phyloP scores from a whole-genome alignment of 116 monocot genomes.

The Iris pallida region DNA sequence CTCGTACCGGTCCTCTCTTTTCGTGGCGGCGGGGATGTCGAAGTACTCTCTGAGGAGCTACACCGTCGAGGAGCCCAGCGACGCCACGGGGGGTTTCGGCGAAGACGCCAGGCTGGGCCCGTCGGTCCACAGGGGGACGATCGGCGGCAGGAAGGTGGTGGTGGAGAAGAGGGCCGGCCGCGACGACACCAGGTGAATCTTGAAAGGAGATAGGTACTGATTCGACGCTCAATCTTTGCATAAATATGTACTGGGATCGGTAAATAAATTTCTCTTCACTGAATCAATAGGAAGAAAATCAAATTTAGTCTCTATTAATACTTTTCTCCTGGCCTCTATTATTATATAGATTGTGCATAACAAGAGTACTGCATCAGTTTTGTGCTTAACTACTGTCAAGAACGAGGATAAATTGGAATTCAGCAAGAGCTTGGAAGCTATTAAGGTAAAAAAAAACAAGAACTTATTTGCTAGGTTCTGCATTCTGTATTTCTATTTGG shows the following conservation, averaged over 20 bases:
- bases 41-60: slow-evolving; percentile 27
- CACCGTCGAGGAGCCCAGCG: slow-evolving; percentile 12
- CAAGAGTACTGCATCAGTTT: slow-evolving; percentile 58
- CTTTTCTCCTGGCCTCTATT: no score
- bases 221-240: no score
- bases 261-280: no score
- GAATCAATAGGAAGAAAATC: no score
- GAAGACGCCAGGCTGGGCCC: slow-evolving; percentile 16
- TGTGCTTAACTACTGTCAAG: slow-evolving; percentile 78
- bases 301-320: no score
- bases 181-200: slow-evolving; percentile 10
- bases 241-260: no score
- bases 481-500: no score
- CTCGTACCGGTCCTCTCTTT: slow-evolving; percentile 16
- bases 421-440: slow-evolving; percentile 76
- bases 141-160: not conserved
- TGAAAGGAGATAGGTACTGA: no score
- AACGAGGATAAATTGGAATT: slow-evolving; percentile 84
- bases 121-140: slow-evolving; percentile 15
- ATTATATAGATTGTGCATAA: slow-evolving; percentile 54
- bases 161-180: slow-evolving; percentile 15
- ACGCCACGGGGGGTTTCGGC: slow-evolving; percentile 12
- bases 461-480: no score
- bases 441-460: slow-evolving; percentile 70
- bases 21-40: slow-evolving; percentile 16